Evolutionary conservation across 2,329 filamentous ascomycete species (phyloP), one percentile per base, ranked within the genome.

Genomic region (Aspergillus hortae): DNA sequence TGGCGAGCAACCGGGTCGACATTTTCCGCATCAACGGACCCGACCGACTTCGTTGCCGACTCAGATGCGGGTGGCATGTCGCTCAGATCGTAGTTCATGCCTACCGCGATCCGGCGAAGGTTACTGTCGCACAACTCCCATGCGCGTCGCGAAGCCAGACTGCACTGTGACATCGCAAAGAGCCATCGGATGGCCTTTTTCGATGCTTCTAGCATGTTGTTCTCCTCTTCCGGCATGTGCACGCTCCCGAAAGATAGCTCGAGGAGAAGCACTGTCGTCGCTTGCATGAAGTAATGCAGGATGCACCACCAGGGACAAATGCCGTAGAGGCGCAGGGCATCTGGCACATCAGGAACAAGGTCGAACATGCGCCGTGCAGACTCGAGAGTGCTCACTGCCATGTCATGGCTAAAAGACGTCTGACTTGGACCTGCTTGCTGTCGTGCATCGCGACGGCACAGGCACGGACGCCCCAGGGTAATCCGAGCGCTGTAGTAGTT

Each of bases 101-200:
- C 69, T 9, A 44, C 30, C 17, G 68, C 62, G 12, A 72, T 63
- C 25, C 66, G 66, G 14, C 69, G 68, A 40, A 72, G 59, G 30
- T 64, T 63, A 23, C 62, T 55, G 46, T 73, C 67, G 48, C 72
- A 75, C n/a, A 74, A 59, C 44, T 68, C 61, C 73, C 73, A 77
- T 10, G 73, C 72, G 43, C 73, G 70, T 47, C 64, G 59, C 4
- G 74, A 73, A 7, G 71, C 69, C 23, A 69, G 56, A 48, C 69
- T 70, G 19, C 66, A 65, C 44, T 71, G 61, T 3, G 72, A 67
- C 63, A 77, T 70, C 27, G 67, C 61, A 48, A 70, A 68, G 11
- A 77, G 67, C 74, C 74, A 77, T 30, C 68, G 65, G 17, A 73
- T 63, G 7, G 66, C 69, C 53, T 76, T 76, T 52, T 76, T 77